A percentile compares a stretch with the other conserved stretches of the same genome.
These are phyloP conservation scores for Alternaria postmessia DNA, from an alignment of 2,329 filamentous ascomycete species.

Conservation along the genomic window DNA sequence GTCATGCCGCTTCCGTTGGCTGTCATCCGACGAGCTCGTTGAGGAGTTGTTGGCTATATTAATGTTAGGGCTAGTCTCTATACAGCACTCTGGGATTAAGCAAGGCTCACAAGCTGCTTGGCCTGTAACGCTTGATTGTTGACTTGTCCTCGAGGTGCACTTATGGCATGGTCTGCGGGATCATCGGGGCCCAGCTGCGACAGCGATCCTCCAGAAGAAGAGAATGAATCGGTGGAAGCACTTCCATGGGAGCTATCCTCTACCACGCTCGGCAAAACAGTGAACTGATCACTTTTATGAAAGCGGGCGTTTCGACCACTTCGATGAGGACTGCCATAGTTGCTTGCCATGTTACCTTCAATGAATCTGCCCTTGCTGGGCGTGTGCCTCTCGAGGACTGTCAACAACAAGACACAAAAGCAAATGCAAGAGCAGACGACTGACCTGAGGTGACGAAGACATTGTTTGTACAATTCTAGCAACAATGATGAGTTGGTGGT, in stretches of 20 bases:
- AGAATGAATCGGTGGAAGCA: conserved; percentile 16
- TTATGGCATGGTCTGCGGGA: background rate
- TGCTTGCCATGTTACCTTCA: background rate
- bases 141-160: conserved; percentile 10
- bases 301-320: conserved; percentile 5
- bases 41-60: conserved; percentile 9
- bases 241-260: conserved; percentile 18
- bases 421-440: conserved; percentile 5
- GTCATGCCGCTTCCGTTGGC: background rate
- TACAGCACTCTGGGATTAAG: background rate
- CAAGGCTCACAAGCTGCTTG: conserved; percentile 20
- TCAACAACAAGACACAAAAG: conserved; percentile 12
- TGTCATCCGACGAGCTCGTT: conserved; percentile 6
- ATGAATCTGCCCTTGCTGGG: conserved; percentile 5
- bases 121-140: background rate
- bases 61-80: background rate
- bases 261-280: conserved; percentile 6
- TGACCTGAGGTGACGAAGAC: conserved; percentile 19
- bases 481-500: background rate
- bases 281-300: conserved; percentile 13
- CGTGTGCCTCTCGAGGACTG: conserved; percentile 17
- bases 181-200: conserved; percentile 7
- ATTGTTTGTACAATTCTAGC: background rate
- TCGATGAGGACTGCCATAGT: background rate
- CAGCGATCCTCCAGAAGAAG: conserved; percentile 22